A percentile compares a stretch with the other conserved stretches of the same genome.
Evolutionary conservation across 2,329 filamentous ascomycete genomes (phyloP).

Genomic region (Epichloe baconii): DNA sequence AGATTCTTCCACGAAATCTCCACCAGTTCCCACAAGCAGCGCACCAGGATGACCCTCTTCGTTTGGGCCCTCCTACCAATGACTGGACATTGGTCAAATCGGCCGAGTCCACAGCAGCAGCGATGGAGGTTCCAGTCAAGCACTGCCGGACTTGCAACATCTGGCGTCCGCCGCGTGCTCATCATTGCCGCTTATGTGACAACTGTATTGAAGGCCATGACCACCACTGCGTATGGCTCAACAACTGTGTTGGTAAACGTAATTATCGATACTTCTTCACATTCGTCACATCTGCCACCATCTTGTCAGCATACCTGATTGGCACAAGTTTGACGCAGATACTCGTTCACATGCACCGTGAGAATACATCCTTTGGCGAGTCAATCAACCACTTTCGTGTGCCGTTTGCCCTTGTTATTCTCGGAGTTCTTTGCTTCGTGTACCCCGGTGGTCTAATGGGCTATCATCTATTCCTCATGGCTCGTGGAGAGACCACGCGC

Average conservation of each 20-base stretch:
- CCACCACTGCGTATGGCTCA: slow-evolving; percentile 97
- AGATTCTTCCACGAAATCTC: slow-evolving; percentile 88
- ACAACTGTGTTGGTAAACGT: slow-evolving; percentile 91
- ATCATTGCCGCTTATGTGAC: slow-evolving; percentile 93
- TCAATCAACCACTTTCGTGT: slow-evolving; percentile 62
- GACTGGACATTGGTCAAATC: slow-evolving; percentile 91
- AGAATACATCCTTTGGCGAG: slow-evolving; percentile 52
- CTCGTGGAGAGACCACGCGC: slow-evolving; percentile 82
- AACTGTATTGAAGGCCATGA: slow-evolving; percentile 96
- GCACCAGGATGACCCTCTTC: slow-evolving; percentile 67
- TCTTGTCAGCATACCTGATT: slow-evolving; percentile 65
- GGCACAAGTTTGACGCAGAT: slow-evolving; percentile 72
- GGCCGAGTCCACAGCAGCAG: slow-evolving; percentile 58
- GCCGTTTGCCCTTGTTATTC: slow-evolving; percentile 80
- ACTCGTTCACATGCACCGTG: slow-evolving; percentile 52
- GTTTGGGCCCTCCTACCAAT: slow-evolving; percentile 71
- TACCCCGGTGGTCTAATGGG: slow-evolving; percentile 76
- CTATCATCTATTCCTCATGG: slow-evolving; percentile 88
- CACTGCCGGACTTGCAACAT: slow-evolving; percentile 97
- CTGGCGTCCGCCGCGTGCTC: slow-evolving; percentile 88
- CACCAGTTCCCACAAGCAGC: slow-evolving; percentile 72
- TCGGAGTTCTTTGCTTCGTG: slow-evolving; percentile 57
- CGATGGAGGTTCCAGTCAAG: slow-evolving; percentile 96
- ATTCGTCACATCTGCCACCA: slow-evolving; percentile 68
- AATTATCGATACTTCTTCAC: slow-evolving; percentile 98